Percentiles rank a stretch among this genome's conserved stretches.
phyloP scores from a whole-genome alignment of 306 rosid species.

The Pterocarpus santalinus region DNA sequence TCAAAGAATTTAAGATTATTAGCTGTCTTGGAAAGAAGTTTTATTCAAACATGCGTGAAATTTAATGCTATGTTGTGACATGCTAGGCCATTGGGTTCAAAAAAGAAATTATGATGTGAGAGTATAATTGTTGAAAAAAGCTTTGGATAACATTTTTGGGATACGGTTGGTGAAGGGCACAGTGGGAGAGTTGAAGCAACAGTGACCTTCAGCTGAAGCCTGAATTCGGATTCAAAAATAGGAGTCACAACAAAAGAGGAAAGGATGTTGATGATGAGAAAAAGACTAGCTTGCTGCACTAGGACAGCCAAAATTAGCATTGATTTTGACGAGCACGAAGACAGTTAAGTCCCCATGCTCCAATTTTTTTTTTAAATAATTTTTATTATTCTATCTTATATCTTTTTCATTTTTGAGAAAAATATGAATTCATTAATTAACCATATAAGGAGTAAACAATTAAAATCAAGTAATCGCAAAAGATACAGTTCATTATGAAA shows the following conservation, averaged over 20 bases:
- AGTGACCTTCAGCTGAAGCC: constrained; percentile 26
- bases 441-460: no score
- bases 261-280: constrained; percentile 63
- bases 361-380: neutral
- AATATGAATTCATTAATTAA: no score
- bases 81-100: no score
- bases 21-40: no score
- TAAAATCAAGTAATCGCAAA: no score
- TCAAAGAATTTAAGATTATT: no score
- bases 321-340: constrained; percentile 77
- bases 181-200: constrained; percentile 44
- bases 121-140: neutral
- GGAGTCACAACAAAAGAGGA: neutral
- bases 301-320: constrained; percentile 73
- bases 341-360: constrained; percentile 59
- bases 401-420: neutral
- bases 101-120: neutral
- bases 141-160: neutral
- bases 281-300: constrained; percentile 75
- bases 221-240: constrained; percentile 10
- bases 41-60: neutral
- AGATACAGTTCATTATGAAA: no score
- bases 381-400: neutral
- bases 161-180: constrained; percentile 34
- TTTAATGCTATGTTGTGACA: neutral